A percentile compares a stretch with the other conserved stretches of the same genome.
These are phyloP conservation scores for Vanrija pseudolonga DNA, from an alignment of 1,284 basidiomycete genomes.

Conservation along the genomic window DNA sequence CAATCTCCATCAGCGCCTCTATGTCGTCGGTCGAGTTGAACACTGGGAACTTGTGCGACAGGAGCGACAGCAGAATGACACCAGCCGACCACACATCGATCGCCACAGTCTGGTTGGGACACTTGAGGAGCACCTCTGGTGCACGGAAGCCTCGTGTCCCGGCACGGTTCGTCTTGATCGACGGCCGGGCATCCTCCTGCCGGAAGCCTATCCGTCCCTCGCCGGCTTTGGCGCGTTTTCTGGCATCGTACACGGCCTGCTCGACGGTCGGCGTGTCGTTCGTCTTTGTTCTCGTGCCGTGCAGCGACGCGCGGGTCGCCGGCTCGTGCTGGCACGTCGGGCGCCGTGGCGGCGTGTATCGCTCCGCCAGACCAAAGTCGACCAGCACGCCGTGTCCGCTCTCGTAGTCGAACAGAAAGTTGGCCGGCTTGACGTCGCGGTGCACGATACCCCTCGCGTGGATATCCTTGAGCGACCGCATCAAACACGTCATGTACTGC, in stretches of 20 bases:
- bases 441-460: slow-evolving; percentile 89
- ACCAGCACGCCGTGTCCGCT: slow-evolving; percentile 82
- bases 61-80: slow-evolving; percentile 85
- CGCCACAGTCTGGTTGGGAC: slow-evolving; percentile 87
- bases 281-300: slow-evolving; percentile 55
- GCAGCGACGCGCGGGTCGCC: slow-evolving; percentile 60
- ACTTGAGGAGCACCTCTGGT: slow-evolving; percentile 94
- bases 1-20: slow-evolving; percentile 93
- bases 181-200: slow-evolving; percentile 56
- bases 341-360: slow-evolving; percentile 45
- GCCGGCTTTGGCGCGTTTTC: slow-evolving; percentile 52
- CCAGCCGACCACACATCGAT: slow-evolving; percentile 97
- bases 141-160: slow-evolving; percentile 96
- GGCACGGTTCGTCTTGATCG: slow-evolving; percentile 91
- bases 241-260: slow-evolving; percentile 60
- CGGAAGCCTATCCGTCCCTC: slow-evolving; percentile 49
- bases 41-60: slow-evolving; percentile 87
- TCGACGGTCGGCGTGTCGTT: slow-evolving; percentile 40
- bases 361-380: slow-evolving; percentile 90
- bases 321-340: slow-evolving; percentile 68
- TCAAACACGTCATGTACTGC: slow-evolving; percentile 84
- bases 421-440: slow-evolving; percentile 97
- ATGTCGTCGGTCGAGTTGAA: slow-evolving; percentile 94
- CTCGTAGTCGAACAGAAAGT: slow-evolving; percentile 89
- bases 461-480: slow-evolving; percentile 83